Base-by-base conservation (phyloP, 495 filamentous ascomycete species). In the Penicillium robsamsonii region DNA sequence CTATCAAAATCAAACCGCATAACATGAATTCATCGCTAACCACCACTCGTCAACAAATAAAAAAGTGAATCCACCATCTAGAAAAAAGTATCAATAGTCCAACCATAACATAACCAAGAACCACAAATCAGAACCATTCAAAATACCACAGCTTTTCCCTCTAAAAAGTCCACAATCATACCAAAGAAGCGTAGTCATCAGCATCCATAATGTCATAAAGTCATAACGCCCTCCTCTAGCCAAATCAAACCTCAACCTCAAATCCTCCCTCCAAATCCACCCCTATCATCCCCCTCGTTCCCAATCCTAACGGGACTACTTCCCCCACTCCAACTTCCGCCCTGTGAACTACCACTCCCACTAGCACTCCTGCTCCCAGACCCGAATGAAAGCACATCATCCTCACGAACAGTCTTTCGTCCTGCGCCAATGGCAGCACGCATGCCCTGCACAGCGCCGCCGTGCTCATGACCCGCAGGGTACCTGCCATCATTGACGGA, bases 401-500 rank as follows among this genome's bases (percentile, higher is more conserved):
- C 43, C 20, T 46, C 43, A 17, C 35, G 35, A 38, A 15, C n/a
- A 29, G 3, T n/a, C 61, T 76, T 74, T 40, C 84, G 69, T 11
- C 85, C 85, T 20, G 81, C 82, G 15, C 85, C 85, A 70, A 87
- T 87, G 5, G 85, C 81, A 40, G 85, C 90, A 43, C 91, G 92
- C 41, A 94, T 78, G 38, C 92, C 92, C 81, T 96, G 92, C 68
- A 94, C 81, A 45, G 92, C 85, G 24, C 89, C 90, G 30, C 79
- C 78, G 43, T 84, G 81, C 75, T 90, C 78, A 75, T 90, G 78
- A 68, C 90, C 76, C 69, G 83, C 79, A 5, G 85, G 85, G 57
- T 83, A 86, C 91, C 92, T 95, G 74, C 93, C 93, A 64, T 96
- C 94, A 72, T 96, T 97, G 70, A 96, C 87, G 57, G 93, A 97